Evolutionary conservation across 2,329 filamentous ascomycete genomes (phyloP), one percentile per base, ranked within the genome.

Genomic region (Aspergillus luchuensis): DNA sequence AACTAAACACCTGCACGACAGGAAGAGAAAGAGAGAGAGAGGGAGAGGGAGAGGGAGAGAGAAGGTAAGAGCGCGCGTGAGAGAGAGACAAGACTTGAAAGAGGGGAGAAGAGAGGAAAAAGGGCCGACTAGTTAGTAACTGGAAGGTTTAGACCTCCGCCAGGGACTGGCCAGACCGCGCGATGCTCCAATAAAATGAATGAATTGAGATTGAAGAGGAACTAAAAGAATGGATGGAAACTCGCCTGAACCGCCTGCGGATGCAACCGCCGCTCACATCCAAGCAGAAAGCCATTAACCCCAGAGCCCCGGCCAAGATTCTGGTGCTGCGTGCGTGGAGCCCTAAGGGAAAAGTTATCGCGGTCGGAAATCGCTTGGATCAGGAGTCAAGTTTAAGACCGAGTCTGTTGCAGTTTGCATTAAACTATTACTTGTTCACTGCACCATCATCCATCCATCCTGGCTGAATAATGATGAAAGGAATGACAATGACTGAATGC

Each of bases 191-290:
- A 45, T 45, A 45, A 45, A 21, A 45, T 21, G 19, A 33, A 28
- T 50, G 47, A 28, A 50, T 30, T 8, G 15, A 49, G 45, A 49
- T 30, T 33, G 47, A 15, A 36, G 25, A 30, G 41, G 41, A 45
- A 45, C 41, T 45, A 45, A 45, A 49, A 50, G 47, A 50, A 50
- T 50, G 47, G 47, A 45, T 45, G 41, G 41, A 45, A 45, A 45
- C 41, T 45, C 41, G 41, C 41, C 41, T 45, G 41, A 45, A 45
- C 41, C 19, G 41, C 10, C 41, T 45, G 41, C 41, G 41, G 41
- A 50, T 30, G 47, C 47, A 50, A 30, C 47, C 47, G 47, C 47
- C 47, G 47, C 23, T 30, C 47, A 50, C 47, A 30, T 50, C 25
- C 47, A 49, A 19, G 45, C 45, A 45, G 41, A 19, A 45, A 8